phyloP scores from a whole-genome alignment of 768 basidiomycete genomes.

The Multifurca ochricompacta region DNA sequence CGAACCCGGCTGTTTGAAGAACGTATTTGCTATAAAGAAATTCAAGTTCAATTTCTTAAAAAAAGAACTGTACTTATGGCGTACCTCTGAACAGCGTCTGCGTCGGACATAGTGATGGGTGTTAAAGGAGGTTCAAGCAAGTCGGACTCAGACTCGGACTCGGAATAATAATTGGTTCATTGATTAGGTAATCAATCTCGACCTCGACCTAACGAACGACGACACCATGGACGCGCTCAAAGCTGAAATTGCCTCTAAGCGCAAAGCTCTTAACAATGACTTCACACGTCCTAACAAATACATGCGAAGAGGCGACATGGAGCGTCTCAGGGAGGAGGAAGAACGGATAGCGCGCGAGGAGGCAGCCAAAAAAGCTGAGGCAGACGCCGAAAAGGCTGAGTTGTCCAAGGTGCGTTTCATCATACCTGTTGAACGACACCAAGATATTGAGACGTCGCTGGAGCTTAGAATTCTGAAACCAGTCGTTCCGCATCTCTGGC shows the following conservation, averaged over 20 bases:
- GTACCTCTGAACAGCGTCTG: slow-evolving; percentile 46
- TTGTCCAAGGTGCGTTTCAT: slow-evolving; percentile 28
- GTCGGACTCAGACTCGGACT: no score
- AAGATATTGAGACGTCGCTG: slow-evolving; percentile 18
- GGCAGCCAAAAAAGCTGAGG: slow-evolving; percentile 11
- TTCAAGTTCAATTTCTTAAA: slow-evolving; percentile 14
- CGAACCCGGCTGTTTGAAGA: slow-evolving; percentile 93
- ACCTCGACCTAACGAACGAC: no score
- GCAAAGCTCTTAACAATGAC: slow-evolving; percentile 61
- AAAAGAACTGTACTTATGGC: slow-evolving; percentile 3
- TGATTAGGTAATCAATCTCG: slow-evolving; percentile 11
- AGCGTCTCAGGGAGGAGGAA: slow-evolving; percentile 19
- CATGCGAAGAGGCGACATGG: slow-evolving; percentile 85
- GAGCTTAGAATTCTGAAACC: slow-evolving; percentile 14
- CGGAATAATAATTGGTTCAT: slow-evolving; percentile 24
- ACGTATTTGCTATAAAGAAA: slow-evolving; percentile 58
- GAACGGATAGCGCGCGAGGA: slow-evolving; percentile 20
- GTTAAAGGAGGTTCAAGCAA: slow-evolving; percentile 20
- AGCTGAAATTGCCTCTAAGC: slow-evolving; percentile 81
- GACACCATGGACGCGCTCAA: slow-evolving; percentile 79
- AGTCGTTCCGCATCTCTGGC: slow-evolving; percentile 17
- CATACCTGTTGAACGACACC: slow-evolving; percentile 1
- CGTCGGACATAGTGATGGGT: slow-evolving; percentile 49
- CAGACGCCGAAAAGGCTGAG: slow-evolving; percentile 11
- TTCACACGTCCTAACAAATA: slow-evolving; percentile 69